phyloP scores from a whole-genome alignment of 208 protist species.

The Acanthamoeba culbertsoni region DNA sequence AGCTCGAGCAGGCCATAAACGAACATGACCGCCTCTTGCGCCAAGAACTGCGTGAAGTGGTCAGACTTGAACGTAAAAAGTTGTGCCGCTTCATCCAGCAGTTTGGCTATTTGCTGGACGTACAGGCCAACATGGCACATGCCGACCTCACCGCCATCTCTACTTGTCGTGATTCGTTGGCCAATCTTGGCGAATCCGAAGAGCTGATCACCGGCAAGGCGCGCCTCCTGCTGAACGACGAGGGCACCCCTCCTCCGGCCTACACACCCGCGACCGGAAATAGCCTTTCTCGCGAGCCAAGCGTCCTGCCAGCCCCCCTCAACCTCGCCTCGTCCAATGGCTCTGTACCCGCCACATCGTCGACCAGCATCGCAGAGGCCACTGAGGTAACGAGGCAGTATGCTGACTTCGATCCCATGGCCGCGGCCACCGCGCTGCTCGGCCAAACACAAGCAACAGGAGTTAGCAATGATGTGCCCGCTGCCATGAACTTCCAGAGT shows the following conservation, averaged over 20 bases:
- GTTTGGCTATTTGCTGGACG: not conserved
- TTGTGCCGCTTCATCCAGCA: conserved; percentile 25
- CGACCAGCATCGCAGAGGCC: not conserved
- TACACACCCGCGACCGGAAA: not conserved
- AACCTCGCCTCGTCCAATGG: not conserved
- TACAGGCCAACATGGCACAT: conserved; percentile 10
- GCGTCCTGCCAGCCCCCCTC: not conserved
- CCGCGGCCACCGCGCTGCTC: not conserved
- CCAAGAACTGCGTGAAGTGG: not conserved
- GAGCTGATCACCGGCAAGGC: not conserved
- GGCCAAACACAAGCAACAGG: too few relatives aligned
- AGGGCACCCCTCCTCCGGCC: not conserved
- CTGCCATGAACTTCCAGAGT: not conserved
- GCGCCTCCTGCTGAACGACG: not conserved
- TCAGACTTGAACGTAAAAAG: not conserved
- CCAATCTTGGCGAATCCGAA: not conserved
- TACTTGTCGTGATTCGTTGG: not conserved
- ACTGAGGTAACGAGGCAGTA: not conserved
- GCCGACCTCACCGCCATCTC: not conserved
- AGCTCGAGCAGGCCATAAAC: not conserved
- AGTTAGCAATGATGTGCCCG: too few relatives aligned
- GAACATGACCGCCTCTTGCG: not conserved
- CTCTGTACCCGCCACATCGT: not conserved
- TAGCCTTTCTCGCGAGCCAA: not conserved
- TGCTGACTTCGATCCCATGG: not conserved